phyloP scores from a whole-genome alignment of 495 filamentous ascomycete species.

The Tuber borchii region DNA sequence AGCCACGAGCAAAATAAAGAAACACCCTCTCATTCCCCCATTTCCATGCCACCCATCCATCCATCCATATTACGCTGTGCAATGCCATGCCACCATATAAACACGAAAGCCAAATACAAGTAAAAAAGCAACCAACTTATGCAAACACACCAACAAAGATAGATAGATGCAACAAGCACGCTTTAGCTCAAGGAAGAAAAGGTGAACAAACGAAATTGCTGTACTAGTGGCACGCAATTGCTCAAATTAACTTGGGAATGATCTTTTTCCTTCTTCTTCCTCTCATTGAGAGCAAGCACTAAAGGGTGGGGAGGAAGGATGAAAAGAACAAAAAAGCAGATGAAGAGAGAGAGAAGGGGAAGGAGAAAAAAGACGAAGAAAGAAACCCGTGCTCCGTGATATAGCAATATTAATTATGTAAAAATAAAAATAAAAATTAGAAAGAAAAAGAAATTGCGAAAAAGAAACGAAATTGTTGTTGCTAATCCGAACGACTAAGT shows the following conservation, averaged over 20 bases:
- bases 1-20: neutral
- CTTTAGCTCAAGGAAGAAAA: neutral
- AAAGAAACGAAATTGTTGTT: neutral
- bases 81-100: neutral
- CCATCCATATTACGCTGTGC: neutral
- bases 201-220: conserved; percentile 2
- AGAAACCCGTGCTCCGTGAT: neutral
- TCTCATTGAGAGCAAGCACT: neutral
- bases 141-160: conserved; percentile 16
- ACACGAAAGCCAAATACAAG: neutral
- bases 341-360: neutral
- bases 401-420: conserved; percentile 1
- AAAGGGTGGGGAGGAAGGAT: neutral
- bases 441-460: neutral
- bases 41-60: neutral
- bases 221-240: neutral
- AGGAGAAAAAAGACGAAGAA: neutral
- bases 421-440: neutral
- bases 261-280: neutral
- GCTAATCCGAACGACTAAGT: neutral
- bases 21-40: neutral
- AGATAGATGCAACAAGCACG: conserved; percentile 9
- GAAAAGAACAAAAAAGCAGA: neutral
- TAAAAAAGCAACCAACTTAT: conserved; percentile 1
- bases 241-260: neutral